These are phyloP conservation scores for Metarhizium guizhouense DNA, from an alignment of 2,329 filamentous ascomycete species.

Conservation along the genomic window DNA sequence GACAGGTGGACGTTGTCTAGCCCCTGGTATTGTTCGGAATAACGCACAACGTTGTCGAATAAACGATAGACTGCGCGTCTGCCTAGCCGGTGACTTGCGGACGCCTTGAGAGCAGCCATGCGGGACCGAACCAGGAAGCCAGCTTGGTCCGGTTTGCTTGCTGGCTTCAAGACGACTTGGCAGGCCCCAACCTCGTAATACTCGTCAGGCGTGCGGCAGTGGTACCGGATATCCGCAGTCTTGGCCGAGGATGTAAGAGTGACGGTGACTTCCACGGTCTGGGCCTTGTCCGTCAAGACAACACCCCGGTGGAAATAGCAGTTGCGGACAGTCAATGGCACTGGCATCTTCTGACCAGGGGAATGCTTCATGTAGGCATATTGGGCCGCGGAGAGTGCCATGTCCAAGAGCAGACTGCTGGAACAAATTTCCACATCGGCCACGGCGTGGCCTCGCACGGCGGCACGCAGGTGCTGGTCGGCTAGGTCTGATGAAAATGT, in stretches of 20 bases:
- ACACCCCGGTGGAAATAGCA: background rate
- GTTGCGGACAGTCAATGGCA: background rate
- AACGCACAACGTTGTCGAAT: background rate
- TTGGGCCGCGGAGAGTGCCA: conserved; percentile 1
- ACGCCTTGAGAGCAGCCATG: background rate
- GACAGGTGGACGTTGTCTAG: background rate
- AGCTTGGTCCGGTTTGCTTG: background rate
- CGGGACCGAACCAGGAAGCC: background rate
- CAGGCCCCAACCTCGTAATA: background rate
- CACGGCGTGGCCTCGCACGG: background rate
- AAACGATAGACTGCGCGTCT: background rate
- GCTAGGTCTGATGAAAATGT: background rate
- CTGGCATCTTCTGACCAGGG: background rate
- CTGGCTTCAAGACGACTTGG: background rate
- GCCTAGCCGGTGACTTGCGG: background rate
- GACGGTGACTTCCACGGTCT: background rate
- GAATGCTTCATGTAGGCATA: background rate
- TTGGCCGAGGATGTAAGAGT: background rate
- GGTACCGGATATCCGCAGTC: background rate
- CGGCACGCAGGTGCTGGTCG: background rate
- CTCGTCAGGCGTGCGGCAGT: background rate
- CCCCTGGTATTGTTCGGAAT: background rate
- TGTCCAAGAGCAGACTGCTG: conserved; percentile 2
- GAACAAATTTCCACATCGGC: background rate
- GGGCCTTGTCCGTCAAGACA: background rate